These are phyloP conservation scores for Psidium friedrichsthalianum DNA, from an alignment of 345 rosid genomes.

Conservation along the genomic window DNA sequence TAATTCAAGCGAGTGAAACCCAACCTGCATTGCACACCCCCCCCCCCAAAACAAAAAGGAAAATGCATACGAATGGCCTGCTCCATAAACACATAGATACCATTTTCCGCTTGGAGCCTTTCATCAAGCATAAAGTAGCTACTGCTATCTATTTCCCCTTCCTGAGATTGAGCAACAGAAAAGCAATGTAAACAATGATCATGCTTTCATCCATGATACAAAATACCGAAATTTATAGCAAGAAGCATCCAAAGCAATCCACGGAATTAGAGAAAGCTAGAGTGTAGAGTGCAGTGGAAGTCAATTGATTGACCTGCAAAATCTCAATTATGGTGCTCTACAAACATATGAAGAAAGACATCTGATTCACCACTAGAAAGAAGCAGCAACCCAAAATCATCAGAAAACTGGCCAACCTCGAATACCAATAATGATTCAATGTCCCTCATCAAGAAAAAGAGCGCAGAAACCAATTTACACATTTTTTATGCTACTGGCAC, in stretches of 20 bases:
- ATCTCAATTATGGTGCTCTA: too few species aligned
- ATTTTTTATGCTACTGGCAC: not conserved
- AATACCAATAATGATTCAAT: not conserved
- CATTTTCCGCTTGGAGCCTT: constrained; percentile 13
- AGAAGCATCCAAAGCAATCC: too few species aligned
- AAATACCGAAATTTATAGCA: not conserved
- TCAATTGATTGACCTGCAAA: too few species aligned
- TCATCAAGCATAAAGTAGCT: constrained; percentile 7
- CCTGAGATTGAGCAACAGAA: constrained; percentile 21
- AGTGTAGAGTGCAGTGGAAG: too few species aligned
- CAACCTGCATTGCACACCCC: not conserved
- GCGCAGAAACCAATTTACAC: not conserved
- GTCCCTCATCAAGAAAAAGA: not conserved
- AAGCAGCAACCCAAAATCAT: not conserved
- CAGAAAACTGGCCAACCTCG: not conserved
- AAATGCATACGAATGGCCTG: not conserved
- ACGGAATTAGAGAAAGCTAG: too few species aligned
- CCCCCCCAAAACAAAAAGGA: not conserved
- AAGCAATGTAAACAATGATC: not conserved
- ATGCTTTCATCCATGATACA: not conserved
- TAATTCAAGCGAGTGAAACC: not conserved
- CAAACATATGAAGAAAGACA: not conserved
- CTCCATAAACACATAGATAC: constrained; percentile 17
- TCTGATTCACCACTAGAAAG: not conserved
- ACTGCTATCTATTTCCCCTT: constrained; percentile 24